A percentile compares a stretch with the other conserved stretches of the same genome.
These are phyloP conservation scores for Stagonosporopsis vannaccii DNA, from an alignment of 2,329 filamentous ascomycete species.

Conservation along the genomic window DNA sequence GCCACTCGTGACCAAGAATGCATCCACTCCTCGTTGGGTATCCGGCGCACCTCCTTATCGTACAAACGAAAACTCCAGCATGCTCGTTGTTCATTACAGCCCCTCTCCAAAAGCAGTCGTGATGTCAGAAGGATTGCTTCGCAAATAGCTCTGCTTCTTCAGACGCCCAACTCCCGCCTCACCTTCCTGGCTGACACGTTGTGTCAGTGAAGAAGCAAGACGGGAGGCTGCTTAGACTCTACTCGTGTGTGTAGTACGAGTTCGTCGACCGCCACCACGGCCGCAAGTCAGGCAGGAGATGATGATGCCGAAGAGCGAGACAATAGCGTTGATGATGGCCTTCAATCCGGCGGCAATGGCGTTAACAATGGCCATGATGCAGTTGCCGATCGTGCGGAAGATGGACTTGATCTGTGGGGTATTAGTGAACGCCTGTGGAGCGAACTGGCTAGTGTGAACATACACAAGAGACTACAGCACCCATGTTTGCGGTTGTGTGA, in stretches of 20 bases:
- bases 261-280: conserved; percentile 49
- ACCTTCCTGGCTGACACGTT: conserved; percentile 22
- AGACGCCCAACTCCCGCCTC: conserved; percentile 27
- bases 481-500: conserved; percentile 65
- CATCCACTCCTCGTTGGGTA: conserved; percentile 19
- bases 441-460: conserved; percentile 47
- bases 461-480: conserved; percentile 85
- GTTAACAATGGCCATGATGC: conserved; percentile 57
- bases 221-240: conserved; percentile 45
- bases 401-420: conserved; percentile 49
- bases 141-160: conserved; percentile 4
- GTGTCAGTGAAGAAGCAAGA: conserved; percentile 18
- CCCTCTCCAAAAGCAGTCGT: not conserved
- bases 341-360: conserved; percentile 56
- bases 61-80: conserved; percentile 20
- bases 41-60: conserved; percentile 18
- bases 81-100: conserved; percentile 19
- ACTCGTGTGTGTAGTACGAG: conserved; percentile 45
- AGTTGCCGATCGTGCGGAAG: conserved; percentile 56
- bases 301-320: conserved; percentile 58
- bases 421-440: conserved; percentile 27
- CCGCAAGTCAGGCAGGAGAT: conserved; percentile 60
- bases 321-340: conserved; percentile 59
- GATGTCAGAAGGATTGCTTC: conserved; percentile 1
- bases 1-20: conserved; percentile 28